Conservation (phyloP, 768 basidiomycete genomes). For the Tephrocybe sp. region DNA sequence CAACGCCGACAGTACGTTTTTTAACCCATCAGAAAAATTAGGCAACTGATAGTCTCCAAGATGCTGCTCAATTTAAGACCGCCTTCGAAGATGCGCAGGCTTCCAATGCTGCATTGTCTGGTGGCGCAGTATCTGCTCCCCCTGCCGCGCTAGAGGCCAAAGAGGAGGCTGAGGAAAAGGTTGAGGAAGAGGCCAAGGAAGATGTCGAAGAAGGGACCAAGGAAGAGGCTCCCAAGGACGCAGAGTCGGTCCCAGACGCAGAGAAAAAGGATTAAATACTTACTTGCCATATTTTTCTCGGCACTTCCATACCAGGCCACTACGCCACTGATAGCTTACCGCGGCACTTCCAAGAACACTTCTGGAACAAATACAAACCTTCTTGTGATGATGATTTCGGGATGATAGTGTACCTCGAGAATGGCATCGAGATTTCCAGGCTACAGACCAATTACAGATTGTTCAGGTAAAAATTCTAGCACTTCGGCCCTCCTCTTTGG, state of each 20-base stretch:
- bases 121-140: conserved; percentile 22
- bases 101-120: conserved; percentile 50
- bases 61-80: conserved; percentile 85
- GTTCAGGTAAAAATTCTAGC: conserved; percentile 4
- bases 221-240: conserved; percentile 23
- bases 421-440: conserved; percentile 12
- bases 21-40: not conserved
- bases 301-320: conserved; percentile 16
- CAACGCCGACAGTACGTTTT: conserved; percentile 83
- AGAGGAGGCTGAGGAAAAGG: conserved; percentile 8
- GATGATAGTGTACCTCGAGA: conserved; percentile 9
- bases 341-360: conserved; percentile 15
- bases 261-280: conserved; percentile 23
- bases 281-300: not conserved
- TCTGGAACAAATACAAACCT: conserved; percentile 9
- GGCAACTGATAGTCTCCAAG: conserved; percentile 31
- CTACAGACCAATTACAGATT: conserved; percentile 6
- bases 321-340: conserved; percentile 23
- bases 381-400: conserved; percentile 3
- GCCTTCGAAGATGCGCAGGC: conserved; percentile 86
- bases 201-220: conserved; percentile 27
- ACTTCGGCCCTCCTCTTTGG: conserved; percentile 52
- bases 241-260: conserved; percentile 23
- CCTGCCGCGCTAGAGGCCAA: conserved; percentile 19
- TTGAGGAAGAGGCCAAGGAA: conserved; percentile 21